Evolutionary conservation across 306 rosid genomes (phyloP).

Genomic region (Phaseolus lunatus): DNA sequence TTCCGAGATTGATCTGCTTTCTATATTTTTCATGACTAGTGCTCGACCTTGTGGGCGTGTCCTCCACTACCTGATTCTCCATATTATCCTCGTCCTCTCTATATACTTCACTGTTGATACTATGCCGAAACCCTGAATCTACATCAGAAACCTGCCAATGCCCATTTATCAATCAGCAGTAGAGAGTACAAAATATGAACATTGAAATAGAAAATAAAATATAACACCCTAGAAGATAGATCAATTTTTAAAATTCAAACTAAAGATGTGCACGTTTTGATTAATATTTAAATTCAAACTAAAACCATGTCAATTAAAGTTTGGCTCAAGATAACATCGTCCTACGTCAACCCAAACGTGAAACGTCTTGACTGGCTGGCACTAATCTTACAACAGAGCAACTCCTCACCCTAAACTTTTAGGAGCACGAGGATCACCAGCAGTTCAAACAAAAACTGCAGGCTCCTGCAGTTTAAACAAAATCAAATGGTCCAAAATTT

Average conservation of each 20-base stretch:
- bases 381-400: slow-evolving; percentile 24
- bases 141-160: slow-evolving; percentile 43
- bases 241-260: slow-evolving; percentile 34
- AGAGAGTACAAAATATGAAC: background rate
- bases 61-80: slow-evolving; percentile 46
- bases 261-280: background rate
- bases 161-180: slow-evolving; percentile 41
- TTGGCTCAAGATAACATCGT: background rate
- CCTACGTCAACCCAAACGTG: slow-evolving; percentile 7
- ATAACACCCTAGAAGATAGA: slow-evolving; percentile 26
- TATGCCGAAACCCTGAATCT: slow-evolving; percentile 42
- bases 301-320: background rate
- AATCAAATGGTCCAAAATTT: background rate
- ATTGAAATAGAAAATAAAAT: slow-evolving; percentile 27
- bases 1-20: slow-evolving; percentile 33
- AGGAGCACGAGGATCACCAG: slow-evolving; percentile 23
- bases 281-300: slow-evolving; percentile 34
- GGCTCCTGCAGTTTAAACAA: slow-evolving; percentile 1
- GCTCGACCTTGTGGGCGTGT: slow-evolving; percentile 44
- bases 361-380: background rate
- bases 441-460: slow-evolving; percentile 23
- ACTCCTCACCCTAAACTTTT: slow-evolving; percentile 32
- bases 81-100: slow-evolving; percentile 27
- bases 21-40: slow-evolving; percentile 1
- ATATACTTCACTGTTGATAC: slow-evolving; percentile 27